Conservation (phyloP, 1,284 basidiomycete species). For the Wolfiporia cocos region DNA sequence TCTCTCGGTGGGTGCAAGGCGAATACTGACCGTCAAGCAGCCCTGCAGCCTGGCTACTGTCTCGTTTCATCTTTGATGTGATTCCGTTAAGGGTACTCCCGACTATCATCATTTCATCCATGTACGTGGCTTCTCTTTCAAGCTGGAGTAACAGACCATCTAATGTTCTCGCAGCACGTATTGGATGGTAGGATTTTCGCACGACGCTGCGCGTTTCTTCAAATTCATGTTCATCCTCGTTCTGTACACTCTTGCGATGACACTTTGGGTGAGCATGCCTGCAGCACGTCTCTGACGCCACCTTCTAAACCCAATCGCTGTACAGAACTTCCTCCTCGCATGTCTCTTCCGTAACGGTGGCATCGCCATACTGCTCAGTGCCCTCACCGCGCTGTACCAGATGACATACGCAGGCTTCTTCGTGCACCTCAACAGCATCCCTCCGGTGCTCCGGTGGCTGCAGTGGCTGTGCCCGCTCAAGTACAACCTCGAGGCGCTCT, state of each 20-base stretch:
- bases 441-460: slow-evolving; percentile 81
- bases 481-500: slow-evolving; percentile 76
- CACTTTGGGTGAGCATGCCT: slow-evolving; percentile 63
- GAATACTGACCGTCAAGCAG: slow-evolving; percentile 30
- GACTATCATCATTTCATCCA: slow-evolving; percentile 75
- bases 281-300: background rate
- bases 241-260: slow-evolving; percentile 72
- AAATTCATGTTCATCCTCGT: slow-evolving; percentile 33
- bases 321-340: slow-evolving; percentile 82
- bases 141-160: slow-evolving; percentile 4
- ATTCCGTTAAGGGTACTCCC: slow-evolving; percentile 81
- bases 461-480: slow-evolving; percentile 75
- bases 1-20: too few species aligned
- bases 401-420: slow-evolving; percentile 87
- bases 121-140: slow-evolving; percentile 36
- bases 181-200: slow-evolving; percentile 88
- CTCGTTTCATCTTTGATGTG: slow-evolving; percentile 79
- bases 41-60: slow-evolving; percentile 83
- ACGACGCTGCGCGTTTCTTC: slow-evolving; percentile 31
- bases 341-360: slow-evolving; percentile 79
- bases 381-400: slow-evolving; percentile 71
- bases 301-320: slow-evolving; percentile 5
- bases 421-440: slow-evolving; percentile 75
- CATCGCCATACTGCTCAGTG: slow-evolving; percentile 80
- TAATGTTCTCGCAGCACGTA: slow-evolving; percentile 50